phyloP scores from a whole-genome alignment of 352 stramenopile genomes.

The Lagenidium giganteum region DNA sequence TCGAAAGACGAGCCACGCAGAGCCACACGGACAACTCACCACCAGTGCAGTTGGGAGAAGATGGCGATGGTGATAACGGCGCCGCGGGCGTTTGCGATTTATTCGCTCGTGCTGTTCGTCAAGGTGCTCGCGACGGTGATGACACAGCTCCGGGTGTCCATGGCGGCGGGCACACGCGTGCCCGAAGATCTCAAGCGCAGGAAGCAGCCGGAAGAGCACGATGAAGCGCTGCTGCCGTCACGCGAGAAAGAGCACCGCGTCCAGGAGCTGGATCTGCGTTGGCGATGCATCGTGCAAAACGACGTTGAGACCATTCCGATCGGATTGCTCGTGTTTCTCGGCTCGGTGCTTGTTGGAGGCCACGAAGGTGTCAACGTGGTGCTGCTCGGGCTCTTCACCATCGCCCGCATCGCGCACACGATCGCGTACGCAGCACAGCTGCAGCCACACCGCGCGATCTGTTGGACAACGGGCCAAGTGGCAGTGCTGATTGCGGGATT shows the following conservation, averaged over 20 bases:
- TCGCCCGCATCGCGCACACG: conserved; percentile 8
- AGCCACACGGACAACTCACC: too few species aligned
- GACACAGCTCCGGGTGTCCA: too few species aligned
- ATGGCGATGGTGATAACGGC: too few species aligned
- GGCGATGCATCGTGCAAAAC: conserved; percentile 15
- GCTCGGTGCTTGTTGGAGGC: conserved; percentile 5
- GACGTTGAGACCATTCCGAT: conserved; percentile 17
- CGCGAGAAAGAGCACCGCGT: conserved; percentile 4
- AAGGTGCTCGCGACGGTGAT: too few species aligned
- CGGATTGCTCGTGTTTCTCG: conserved; percentile 4
- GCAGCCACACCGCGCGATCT: conserved; percentile 10
- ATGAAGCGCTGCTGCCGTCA: background rate
- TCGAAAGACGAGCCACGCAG: too few species aligned
- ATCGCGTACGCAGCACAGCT: conserved; percentile 8
- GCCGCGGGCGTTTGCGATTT: too few species aligned
- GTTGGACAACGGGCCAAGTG: background rate
- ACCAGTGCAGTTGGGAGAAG: too few species aligned
- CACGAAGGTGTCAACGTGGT: conserved; percentile 1
- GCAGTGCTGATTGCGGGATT: background rate
- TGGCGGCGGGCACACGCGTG: too few species aligned
- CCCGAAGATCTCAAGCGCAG: too few species aligned
- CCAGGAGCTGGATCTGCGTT: too few species aligned
- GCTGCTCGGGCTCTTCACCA: conserved; percentile 8
- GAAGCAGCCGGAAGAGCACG: too few species aligned
- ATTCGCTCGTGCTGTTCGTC: too few species aligned